Conservation (phyloP, 2,329 filamentous ascomycete species). For the Aspergillus sojae region DNA sequence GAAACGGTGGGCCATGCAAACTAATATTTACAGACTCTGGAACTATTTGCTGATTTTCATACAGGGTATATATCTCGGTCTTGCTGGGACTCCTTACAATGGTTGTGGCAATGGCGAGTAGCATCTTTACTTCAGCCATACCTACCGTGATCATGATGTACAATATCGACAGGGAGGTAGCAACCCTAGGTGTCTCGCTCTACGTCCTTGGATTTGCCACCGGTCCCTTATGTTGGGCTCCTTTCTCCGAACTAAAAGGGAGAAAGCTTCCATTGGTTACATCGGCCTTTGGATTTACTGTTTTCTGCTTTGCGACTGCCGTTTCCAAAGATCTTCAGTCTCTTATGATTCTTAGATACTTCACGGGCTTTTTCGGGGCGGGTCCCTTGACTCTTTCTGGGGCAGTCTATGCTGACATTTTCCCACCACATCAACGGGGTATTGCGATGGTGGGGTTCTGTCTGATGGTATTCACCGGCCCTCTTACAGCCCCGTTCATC, state of each 20-base stretch:
- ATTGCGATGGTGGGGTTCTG: slow-evolving; percentile 40
- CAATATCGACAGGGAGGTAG: neutral
- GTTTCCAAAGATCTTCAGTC: slow-evolving; percentile 38
- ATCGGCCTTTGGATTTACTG: slow-evolving; percentile 40
- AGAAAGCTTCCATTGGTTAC: slow-evolving; percentile 44
- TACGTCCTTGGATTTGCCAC: slow-evolving; percentile 21
- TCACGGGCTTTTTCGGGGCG: slow-evolving; percentile 45
- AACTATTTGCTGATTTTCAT: neutral
- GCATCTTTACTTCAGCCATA: neutral
- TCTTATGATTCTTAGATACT: slow-evolving; percentile 44
- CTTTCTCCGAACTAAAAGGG: slow-evolving; percentile 35
- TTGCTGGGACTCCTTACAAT: neutral
- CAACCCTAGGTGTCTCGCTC: slow-evolving; percentile 9
- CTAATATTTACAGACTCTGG: neutral
- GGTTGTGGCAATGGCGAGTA: neutral
- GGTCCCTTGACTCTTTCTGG: slow-evolving; percentile 41
- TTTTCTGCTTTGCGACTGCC: slow-evolving; percentile 48
- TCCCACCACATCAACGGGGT: slow-evolving; percentile 8
- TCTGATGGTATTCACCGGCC: slow-evolving; percentile 41
- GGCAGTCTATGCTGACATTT: slow-evolving; percentile 37
- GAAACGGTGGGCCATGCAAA: neutral
- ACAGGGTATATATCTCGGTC: neutral
- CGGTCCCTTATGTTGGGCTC: slow-evolving; percentile 31
- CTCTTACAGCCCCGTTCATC: slow-evolving; percentile 43
- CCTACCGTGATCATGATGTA: neutral